Evolutionary conservation across 1,284 basidiomycete species (phyloP), one percentile per base, ranked within the genome.

Genomic region (Wolfiporia cocos): DNA sequence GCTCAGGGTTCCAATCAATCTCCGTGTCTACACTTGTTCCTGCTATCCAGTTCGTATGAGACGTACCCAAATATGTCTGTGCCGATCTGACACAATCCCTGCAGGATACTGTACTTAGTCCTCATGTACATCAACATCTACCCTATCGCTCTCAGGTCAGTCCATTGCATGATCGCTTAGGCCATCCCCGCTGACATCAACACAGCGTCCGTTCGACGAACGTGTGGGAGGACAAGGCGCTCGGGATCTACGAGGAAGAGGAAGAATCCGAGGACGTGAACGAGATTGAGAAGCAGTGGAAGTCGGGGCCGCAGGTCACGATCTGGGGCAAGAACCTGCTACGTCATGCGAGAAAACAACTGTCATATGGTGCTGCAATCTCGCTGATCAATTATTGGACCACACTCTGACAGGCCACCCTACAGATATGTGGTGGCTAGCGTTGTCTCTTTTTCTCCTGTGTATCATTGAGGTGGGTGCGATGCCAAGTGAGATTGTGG

Each of bases 141-240:
- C 60, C 86, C 85, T 5, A 81, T 85, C 53, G 81, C 81, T 2
- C 71, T 85, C 75, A 83, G 80, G 77, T 76, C 14, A 9, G 26
- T 28, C n/a, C n/a, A 28, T 28, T 28, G 26, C 26, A 28, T 9
- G 26, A 7, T 28, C 7, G 9, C 7, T 14, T 7, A 9, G 26
- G 7, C 26, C 14, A 7, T 28, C 9, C 26, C 14, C 14, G 26
- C 50, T 15, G 11, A 17, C 12, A 30, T 9, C 28, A 18, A 3
- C 5, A 14, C 7, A 86, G 85, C 52, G 90, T 99, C 9, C 87
- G 94, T n/a, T 81, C 89, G n/a, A 97, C 95, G 17, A 98, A 98
- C 62, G 95, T 98, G 1, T 98, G 97, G 62, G 95, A 99, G 61
- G 93, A 97, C 55, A 80, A 78, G 46, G 87, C 86, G 0, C 70